Percentiles rank a stretch among this genome's conserved stretches.
Evolutionary conservation across 352 stramenopile species (phyloP).

Genomic region (Pythium grandisporangium): DNA sequence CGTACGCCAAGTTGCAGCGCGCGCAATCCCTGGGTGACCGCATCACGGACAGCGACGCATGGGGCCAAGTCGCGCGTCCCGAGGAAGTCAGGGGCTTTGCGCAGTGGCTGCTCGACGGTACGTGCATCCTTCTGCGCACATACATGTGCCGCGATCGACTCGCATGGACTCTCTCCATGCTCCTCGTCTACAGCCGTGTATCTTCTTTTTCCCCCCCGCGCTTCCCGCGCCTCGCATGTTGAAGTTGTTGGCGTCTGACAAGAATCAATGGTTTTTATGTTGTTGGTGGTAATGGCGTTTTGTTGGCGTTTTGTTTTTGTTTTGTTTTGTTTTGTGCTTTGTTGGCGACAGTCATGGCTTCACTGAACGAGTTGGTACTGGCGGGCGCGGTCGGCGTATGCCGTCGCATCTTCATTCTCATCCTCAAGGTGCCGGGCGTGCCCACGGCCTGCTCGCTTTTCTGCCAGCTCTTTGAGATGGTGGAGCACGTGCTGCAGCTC

Average conservation of each 20-base stretch:
- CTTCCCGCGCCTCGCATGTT: too few relatives aligned
- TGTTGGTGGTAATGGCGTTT: too few relatives aligned
- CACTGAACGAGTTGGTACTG: slow-evolving; percentile 44
- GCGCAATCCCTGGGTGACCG: slow-evolving; percentile 21
- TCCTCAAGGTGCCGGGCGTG: slow-evolving; percentile 68
- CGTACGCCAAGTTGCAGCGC: slow-evolving; percentile 12
- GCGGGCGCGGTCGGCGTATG: slow-evolving; percentile 42
- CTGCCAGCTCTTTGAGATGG: slow-evolving; percentile 53
- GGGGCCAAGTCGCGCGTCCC: slow-evolving; percentile 31
- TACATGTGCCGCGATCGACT: too few relatives aligned
- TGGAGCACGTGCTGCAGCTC: slow-evolving; percentile 56
- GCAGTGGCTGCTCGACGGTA: slow-evolving; percentile 52
- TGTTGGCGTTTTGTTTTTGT: not conserved
- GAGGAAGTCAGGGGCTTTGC: slow-evolving; percentile 61
- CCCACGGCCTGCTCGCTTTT: slow-evolving; percentile 61
- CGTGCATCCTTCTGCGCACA: too few relatives aligned
- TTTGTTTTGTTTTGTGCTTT: not conserved
- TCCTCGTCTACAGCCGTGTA: too few relatives aligned
- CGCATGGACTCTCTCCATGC: too few relatives aligned
- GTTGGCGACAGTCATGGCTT: slow-evolving; percentile 32
- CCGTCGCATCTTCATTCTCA: slow-evolving; percentile 59
- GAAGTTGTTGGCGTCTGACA: too few relatives aligned
- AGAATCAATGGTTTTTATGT: too few relatives aligned
- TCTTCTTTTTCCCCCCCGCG: too few relatives aligned
- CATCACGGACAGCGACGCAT: slow-evolving; percentile 50